Evolutionary conservation across 352 stramenopile genomes (phyloP), one percentile per base, ranked within the genome.

Genomic region (Pythium angustatum): DNA sequence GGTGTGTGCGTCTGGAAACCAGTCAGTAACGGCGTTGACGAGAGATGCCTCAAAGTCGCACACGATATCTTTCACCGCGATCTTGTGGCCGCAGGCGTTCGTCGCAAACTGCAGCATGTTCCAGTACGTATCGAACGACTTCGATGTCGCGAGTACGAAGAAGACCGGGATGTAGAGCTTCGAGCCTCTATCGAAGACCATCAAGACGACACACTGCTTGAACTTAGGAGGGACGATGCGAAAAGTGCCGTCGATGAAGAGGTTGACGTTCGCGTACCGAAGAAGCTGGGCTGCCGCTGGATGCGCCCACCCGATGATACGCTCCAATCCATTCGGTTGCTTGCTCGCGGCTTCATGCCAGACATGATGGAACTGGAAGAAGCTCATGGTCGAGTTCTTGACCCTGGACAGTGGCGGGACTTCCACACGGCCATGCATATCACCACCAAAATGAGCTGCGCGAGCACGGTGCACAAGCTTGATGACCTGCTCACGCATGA

Each of bases 401-500:
- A 70, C 57, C 30, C 50, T 52, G 15, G 62, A 64, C 2, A 45
- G 59, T 19, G 61, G 60, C 8, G 61, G 55, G 8, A 67, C 40
- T 60, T 74, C 62, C 1, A 74, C 31, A 22, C 64, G 62, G 11
- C 68, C 57, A 45, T 75, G 62, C 6, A 75, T 62, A 31, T 71
- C 43, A 22, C 8, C 3, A 10, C 50, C 50, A 57, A 51, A 51
- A 10, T 51, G 44, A 17, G 12, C 21, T 15, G 14, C n/a, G n/a
- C 44, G n/a, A 5, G 30, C 44, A 28, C 44, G 44, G 24, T 51
- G 8, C 5, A 51, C 44, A 9, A 19, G 44, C 7, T 24, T 15
- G 3, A 28, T 10, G 8, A 51, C 44, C 33, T 38, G 33, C 33
- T 38, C 33, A 14, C 33, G 33, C 33, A 38, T 38, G 8, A 38